phyloP scores from a whole-genome alignment of 768 basidiomycete genomes.

The Lactifluus pinguis region DNA sequence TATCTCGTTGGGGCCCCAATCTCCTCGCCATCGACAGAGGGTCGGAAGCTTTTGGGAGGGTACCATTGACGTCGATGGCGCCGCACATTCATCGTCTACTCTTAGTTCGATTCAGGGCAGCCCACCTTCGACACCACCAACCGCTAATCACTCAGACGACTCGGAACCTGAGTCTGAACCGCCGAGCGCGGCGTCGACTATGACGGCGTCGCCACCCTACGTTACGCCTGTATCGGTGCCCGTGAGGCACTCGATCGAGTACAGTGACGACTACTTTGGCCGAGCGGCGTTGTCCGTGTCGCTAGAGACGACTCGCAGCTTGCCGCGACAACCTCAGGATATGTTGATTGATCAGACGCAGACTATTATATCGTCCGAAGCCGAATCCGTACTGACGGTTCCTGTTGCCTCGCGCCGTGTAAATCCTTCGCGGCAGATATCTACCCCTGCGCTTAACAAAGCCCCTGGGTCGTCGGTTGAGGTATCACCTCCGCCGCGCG shows the following conservation, averaged over 20 bases:
- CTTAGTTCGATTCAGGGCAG: slow-evolving; percentile 27
- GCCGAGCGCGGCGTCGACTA: neutral
- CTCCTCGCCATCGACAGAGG: slow-evolving; percentile 48
- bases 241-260: slow-evolving; percentile 13
- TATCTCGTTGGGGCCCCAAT: slow-evolving; percentile 30
- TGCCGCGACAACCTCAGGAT: slow-evolving; percentile 17
- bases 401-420: slow-evolving; percentile 44
- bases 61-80: slow-evolving; percentile 53
- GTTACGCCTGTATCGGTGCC: slow-evolving; percentile 25
- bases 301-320: neutral
- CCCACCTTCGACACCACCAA: slow-evolving; percentile 19
- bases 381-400: slow-evolving; percentile 31
- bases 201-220: slow-evolving; percentile 20
- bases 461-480: neutral
- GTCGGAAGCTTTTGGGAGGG: slow-evolving; percentile 72
- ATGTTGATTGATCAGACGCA: neutral
- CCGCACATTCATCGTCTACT: slow-evolving; percentile 3
- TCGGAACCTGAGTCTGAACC: neutral
- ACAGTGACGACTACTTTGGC: slow-evolving; percentile 27
- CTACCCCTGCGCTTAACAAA: slow-evolving; percentile 48
- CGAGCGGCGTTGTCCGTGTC: neutral
- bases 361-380: slow-evolving; percentile 20
- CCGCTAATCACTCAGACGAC: neutral
- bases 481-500: slow-evolving; percentile 21
- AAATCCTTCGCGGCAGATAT: slow-evolving; percentile 52